Base-by-base conservation (phyloP, 495 filamentous ascomycete genomes). In the Aspergillus steynii region DNA sequence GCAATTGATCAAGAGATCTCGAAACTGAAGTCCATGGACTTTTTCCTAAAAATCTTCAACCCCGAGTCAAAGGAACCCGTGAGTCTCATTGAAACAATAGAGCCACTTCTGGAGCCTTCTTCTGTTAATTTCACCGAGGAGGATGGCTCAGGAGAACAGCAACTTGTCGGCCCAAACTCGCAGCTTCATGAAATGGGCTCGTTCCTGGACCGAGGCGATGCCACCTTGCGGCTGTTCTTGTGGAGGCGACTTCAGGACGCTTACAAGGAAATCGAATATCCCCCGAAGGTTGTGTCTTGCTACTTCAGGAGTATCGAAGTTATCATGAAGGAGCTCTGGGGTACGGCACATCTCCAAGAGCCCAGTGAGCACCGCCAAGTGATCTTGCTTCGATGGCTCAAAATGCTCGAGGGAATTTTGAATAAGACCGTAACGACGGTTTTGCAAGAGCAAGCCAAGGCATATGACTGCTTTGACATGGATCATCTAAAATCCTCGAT, bases 1-100 rank as follows among this genome's bases (percentile, higher is more conserved):
- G 90, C 90, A 3, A 86, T 93, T 12, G 92, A 96, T 51, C 87
- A 92, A 32, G 95, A 99, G 67, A 90, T 96, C 29, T 91, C 90
- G 50, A 90, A 92, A 68, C 79, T 98, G 14, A 96, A 90, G 14
- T 98, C 93, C 0, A 93, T 95, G 85, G 96, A 96, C 67, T 98
- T 97, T 74, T 98, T 99, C 74, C 80, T 90, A 61, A 89, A 86
- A 31, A 85, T 99, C 0, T 97, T 97, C 64, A 80, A 77, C 55
- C 72, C 82, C 28, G 80, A 86, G 47, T 74, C 83, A 34, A 84
- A 85, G 42, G 86, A 96, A 67, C 88, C 95, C 0, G 81, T 91
- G 4, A 83, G 86, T 8, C 82, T 96, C 4, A 96, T 99, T 64
- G 92, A 97, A 64, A 95, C 85, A 45, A 79, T 99, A 34, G 96